These are phyloP conservation scores for Malus hybrid DNA, from an alignment of 331 rosid species.

Conservation along the genomic window DNA sequence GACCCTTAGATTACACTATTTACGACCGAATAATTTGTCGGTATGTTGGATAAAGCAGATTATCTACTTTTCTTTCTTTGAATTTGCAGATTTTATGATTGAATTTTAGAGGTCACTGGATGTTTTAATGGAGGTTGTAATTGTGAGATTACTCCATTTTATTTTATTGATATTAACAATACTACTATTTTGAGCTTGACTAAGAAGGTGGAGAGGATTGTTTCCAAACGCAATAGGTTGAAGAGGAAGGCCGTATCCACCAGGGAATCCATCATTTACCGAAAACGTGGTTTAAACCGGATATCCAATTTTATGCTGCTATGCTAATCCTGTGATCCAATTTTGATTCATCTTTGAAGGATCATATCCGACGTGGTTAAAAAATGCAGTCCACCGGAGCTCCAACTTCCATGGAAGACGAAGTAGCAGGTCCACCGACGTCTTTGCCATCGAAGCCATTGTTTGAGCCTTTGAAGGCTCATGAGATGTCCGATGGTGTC, in stretches of 20 bases:
- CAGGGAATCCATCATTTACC: too few relatives aligned
- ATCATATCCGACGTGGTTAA: neutral
- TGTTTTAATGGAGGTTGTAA: neutral
- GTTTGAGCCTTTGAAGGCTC: constrained; percentile 69
- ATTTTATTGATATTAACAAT: neutral
- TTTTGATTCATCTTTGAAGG: neutral
- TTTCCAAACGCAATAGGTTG: too few relatives aligned
- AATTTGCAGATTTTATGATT: neutral
- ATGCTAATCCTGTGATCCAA: neutral
- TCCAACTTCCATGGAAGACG: constrained; percentile 55
- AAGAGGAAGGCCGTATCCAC: too few relatives aligned
- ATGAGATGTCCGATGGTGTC: constrained; percentile 80
- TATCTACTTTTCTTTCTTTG: neutral
- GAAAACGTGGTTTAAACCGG: too few relatives aligned
- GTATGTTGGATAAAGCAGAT: neutral
- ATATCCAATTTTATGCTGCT: neutral
- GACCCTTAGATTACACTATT: neutral
- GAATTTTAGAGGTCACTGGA: neutral
- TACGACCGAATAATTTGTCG: neutral
- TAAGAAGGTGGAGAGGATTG: too few relatives aligned
- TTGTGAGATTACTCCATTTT: neutral
- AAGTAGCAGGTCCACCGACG: constrained; percentile 17
- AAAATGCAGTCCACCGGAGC: constrained; percentile 47
- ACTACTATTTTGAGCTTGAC: too few relatives aligned
- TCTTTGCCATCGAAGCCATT: constrained; percentile 55